A percentile compares a stretch with the other conserved stretches of the same genome.
phyloP scores from a whole-genome alignment of 2,329 filamentous ascomycete species.

The Monosporascus ibericus region DNA sequence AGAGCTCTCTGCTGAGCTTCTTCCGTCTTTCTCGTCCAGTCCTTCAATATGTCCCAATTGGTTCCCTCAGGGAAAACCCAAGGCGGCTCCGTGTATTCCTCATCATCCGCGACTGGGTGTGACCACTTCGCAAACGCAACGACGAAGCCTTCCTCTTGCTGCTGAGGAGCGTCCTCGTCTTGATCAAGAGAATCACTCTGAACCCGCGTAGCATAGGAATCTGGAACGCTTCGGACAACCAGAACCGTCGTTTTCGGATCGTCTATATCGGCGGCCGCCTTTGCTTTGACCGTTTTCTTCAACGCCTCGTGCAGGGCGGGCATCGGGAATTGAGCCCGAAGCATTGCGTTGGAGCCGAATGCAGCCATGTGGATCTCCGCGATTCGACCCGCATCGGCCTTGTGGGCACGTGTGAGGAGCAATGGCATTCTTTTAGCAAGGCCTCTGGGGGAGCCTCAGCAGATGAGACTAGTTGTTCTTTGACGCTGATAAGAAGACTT shows the following conservation, averaged over 20 bases:
- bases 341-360: conserved; percentile 19
- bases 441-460: neutral
- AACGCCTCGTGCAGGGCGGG: conserved; percentile 8
- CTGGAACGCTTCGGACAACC: conserved; percentile 7
- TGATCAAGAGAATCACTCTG: neutral
- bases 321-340: conserved; percentile 18
- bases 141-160: neutral
- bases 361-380: conserved; percentile 21
- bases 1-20: conserved; percentile 8
- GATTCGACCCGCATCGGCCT: conserved; percentile 18
- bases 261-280: conserved; percentile 17
- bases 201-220: neutral
- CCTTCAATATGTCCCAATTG: conserved; percentile 8
- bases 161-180: neutral
- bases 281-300: conserved; percentile 9
- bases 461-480: too few species aligned
- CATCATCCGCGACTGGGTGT: conserved; percentile 9
- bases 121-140: conserved; percentile 22
- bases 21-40: conserved; percentile 10
- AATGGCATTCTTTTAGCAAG: conserved; percentile 1
- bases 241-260: conserved; percentile 16
- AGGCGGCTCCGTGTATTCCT: conserved; percentile 13
- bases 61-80: conserved; percentile 21
- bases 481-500: too few species aligned
- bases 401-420: conserved; percentile 7